phyloP scores from a whole-genome alignment of 2,329 filamentous ascomycete species.

The Elsinoe australis region DNA sequence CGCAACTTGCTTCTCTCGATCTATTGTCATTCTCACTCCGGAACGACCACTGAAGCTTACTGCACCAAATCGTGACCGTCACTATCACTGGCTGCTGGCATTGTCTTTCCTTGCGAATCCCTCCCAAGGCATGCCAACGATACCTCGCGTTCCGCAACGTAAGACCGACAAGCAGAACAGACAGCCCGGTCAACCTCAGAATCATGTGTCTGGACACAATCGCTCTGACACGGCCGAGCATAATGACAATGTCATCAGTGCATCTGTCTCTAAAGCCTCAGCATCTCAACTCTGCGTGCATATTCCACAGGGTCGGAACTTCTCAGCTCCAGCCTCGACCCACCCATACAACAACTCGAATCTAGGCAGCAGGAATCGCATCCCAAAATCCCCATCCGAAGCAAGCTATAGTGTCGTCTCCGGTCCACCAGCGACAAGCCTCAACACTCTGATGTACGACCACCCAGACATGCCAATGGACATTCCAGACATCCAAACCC shows the following conservation, averaged over 20 bases:
- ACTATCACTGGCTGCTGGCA: slow-evolving; percentile 91
- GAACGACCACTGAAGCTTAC: slow-evolving; percentile 94
- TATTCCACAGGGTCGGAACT: slow-evolving; percentile 2
- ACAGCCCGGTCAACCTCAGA: background rate
- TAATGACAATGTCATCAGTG: slow-evolving; percentile 7
- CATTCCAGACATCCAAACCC: slow-evolving; percentile 12
- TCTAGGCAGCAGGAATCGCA: background rate
- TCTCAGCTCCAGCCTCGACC: slow-evolving; percentile 9
- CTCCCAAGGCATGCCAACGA: slow-evolving; percentile 60
- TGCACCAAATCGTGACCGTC: slow-evolving; percentile 69
- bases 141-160: slow-evolving; percentile 28
- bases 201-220: background rate
- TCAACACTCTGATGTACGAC: slow-evolving; percentile 7
- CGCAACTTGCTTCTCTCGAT: slow-evolving; percentile 64
- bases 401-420: background rate
- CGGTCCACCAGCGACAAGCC: background rate
- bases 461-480: slow-evolving; percentile 7
- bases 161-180: background rate
- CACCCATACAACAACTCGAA: background rate
- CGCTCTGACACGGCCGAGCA: slow-evolving; percentile 8
- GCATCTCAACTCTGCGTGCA: slow-evolving; percentile 5
- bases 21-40: slow-evolving; percentile 89
- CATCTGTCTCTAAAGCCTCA: slow-evolving; percentile 1
- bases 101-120: slow-evolving; percentile 93
- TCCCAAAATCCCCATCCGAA: background rate